A percentile compares a stretch with the other conserved stretches of the same genome.
Evolutionary conservation across 148 eudicot genomes (phyloP).

Genomic region (Rhododendron griersonianum): DNA sequence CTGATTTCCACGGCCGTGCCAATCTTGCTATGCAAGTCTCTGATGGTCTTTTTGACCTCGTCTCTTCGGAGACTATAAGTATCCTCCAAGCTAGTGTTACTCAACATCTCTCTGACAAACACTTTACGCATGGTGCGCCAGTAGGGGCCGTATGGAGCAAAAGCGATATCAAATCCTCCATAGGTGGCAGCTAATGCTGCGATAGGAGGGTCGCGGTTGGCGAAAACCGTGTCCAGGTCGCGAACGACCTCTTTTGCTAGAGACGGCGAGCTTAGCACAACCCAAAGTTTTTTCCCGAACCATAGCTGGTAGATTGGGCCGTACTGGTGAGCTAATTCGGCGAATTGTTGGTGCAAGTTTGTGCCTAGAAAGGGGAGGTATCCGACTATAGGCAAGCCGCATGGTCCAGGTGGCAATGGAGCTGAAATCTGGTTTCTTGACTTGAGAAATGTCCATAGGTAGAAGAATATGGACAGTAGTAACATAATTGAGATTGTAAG

Average conservation of each 20-base stretch:
- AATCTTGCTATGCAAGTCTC: slow-evolving; percentile 2
- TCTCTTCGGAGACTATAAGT: slow-evolving; percentile 26
- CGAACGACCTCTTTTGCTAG: slow-evolving; percentile 35
- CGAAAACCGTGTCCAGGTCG: slow-evolving; percentile 32
- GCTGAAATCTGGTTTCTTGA: no score
- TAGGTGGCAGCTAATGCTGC: slow-evolving; percentile 15
- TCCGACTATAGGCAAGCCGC: slow-evolving; percentile 42
- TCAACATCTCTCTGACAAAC: slow-evolving; percentile 35
- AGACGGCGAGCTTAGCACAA: slow-evolving; percentile 38
- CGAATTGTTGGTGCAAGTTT: slow-evolving; percentile 23
- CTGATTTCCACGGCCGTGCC: slow-evolving; percentile 19
- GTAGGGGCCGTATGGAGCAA: slow-evolving; percentile 20
- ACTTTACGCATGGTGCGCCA: slow-evolving; percentile 41
- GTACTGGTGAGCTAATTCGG: slow-evolving; percentile 19
- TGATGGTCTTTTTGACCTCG: slow-evolving; percentile 18
- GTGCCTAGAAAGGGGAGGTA: slow-evolving; percentile 32
- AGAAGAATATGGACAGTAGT: no score
- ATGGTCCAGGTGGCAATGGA: slow-evolving; percentile 37
- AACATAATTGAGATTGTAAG: no score
- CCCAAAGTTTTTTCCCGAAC: slow-evolving; percentile 24
- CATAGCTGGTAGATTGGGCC: slow-evolving; percentile 31
- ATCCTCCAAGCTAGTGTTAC: slow-evolving; percentile 30
- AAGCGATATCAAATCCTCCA: slow-evolving; percentile 26
- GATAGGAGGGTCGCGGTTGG: slow-evolving; percentile 30
- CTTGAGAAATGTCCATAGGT: no score